Percentiles rank a stretch among this genome's conserved stretches.
Conservation (phyloP, 2,329 filamentous ascomycete genomes). For the Saccharata proteae region DNA sequence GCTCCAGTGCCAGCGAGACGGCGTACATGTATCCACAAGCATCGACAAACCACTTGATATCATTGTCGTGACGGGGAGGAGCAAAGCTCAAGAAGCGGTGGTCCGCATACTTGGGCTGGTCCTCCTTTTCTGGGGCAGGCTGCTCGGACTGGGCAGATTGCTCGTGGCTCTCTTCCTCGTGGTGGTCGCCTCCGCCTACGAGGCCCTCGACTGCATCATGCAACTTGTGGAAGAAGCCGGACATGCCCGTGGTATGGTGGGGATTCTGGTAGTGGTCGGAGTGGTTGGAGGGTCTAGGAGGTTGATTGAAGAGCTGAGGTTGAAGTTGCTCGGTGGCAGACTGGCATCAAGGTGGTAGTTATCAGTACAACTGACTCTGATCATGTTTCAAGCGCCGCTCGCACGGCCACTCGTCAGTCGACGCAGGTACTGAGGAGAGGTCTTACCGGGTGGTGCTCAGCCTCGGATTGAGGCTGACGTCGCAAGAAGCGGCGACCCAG, state of each 20-base stretch:
- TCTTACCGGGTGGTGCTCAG: slow-evolving; percentile 8
- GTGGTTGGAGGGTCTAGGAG: slow-evolving; percentile 9
- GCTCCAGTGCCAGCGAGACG: slow-evolving; percentile 66
- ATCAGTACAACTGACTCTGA: no score
- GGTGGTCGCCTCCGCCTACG: slow-evolving; percentile 2
- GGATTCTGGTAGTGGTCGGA: slow-evolving; percentile 11
- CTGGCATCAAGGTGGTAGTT: no score
- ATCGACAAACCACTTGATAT: slow-evolving; percentile 80
- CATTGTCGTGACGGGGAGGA: slow-evolving; percentile 56
- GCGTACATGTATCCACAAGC: slow-evolving; percentile 79
- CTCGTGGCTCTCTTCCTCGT: slow-evolving; percentile 1
- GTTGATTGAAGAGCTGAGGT: no score
- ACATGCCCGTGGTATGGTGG: slow-evolving; percentile 18
- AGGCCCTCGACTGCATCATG: slow-evolving; percentile 40
- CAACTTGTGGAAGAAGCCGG: slow-evolving; percentile 43
- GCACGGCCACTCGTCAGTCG: background rate
- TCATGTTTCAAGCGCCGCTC: slow-evolving; percentile 6
- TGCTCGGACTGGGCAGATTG: slow-evolving; percentile 2
- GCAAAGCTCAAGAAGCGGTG: slow-evolving; percentile 55
- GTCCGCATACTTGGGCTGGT: slow-evolving; percentile 29
- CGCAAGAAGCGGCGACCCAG: slow-evolving; percentile 35
- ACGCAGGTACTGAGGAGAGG: background rate
- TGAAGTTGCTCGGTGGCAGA: no score
- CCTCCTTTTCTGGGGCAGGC: slow-evolving; percentile 13
- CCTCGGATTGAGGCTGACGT: slow-evolving; percentile 11